Evolutionary conservation across 257 asterid species (phyloP).

Genomic region (Fraxinus quadrangulata): DNA sequence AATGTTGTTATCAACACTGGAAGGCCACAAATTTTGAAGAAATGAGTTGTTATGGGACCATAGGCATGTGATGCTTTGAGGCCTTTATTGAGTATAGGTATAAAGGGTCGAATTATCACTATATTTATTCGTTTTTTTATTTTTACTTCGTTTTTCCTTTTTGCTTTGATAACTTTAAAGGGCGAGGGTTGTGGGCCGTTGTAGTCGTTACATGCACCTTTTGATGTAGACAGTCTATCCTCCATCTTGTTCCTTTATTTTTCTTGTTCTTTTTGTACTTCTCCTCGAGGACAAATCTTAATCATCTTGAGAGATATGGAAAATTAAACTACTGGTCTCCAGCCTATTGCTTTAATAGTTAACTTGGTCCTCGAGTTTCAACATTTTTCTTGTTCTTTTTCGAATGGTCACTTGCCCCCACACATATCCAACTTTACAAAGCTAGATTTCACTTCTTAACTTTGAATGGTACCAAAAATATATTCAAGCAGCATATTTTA

Average conservation of each 20-base stretch:
- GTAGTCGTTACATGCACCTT: background rate
- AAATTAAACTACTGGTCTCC: background rate
- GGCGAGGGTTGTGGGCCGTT: background rate
- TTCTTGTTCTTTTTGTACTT: background rate
- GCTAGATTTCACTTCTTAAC: too few relatives aligned
- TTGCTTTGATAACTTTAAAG: background rate
- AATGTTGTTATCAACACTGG: slow-evolving; percentile 29
- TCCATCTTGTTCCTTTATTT: slow-evolving; percentile 16
- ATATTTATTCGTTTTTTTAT: background rate
- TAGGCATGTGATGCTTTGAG: slow-evolving; percentile 38
- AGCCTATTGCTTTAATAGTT: background rate
- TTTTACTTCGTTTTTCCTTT: background rate
- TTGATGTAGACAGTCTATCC: background rate
- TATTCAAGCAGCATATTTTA: too few relatives aligned
- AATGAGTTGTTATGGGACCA: slow-evolving; percentile 48
- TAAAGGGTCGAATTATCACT: background rate
- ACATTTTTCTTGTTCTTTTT: background rate
- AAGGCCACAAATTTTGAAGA: slow-evolving; percentile 44
- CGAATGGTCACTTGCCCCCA: background rate
- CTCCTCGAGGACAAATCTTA: background rate
- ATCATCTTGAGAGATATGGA: background rate
- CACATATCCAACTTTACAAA: too few relatives aligned
- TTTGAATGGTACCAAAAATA: too few relatives aligned
- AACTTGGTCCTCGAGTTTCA: background rate
- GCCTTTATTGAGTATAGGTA: slow-evolving; percentile 17